Evolutionary conservation across 805 yeast species (phyloP).

Genomic region (Wickerhamiella slavikovae): DNA sequence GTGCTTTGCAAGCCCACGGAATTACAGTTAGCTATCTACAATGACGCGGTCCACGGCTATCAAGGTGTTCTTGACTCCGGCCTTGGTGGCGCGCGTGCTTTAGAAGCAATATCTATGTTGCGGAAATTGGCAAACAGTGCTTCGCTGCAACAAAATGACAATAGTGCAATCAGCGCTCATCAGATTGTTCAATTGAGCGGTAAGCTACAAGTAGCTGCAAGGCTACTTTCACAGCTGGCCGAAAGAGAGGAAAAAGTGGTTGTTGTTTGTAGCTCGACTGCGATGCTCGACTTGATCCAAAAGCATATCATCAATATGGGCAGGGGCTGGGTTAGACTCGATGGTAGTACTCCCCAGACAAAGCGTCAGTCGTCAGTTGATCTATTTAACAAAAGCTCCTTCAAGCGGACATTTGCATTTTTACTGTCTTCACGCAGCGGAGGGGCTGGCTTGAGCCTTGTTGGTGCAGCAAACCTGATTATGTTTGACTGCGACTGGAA

Average conservation of each 20-base stretch:
- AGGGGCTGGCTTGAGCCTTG: slow-evolving; percentile 75
- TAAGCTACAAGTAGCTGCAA: slow-evolving; percentile 38
- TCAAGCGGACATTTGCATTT: slow-evolving; percentile 32
- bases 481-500: slow-evolving; percentile 94
- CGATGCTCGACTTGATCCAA: slow-evolving; percentile 64
- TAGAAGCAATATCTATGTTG: slow-evolving; percentile 47
- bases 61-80: slow-evolving; percentile 16
- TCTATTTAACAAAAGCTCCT: slow-evolving; percentile 35
- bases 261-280: slow-evolving; percentile 70
- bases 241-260: slow-evolving; percentile 53
- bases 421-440: slow-evolving; percentile 80
- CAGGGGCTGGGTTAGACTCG: slow-evolving; percentile 41
- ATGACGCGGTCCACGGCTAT: not conserved
- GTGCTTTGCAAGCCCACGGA: slow-evolving; percentile 60
- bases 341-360: slow-evolving; percentile 62
- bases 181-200: slow-evolving; percentile 24
- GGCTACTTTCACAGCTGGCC: slow-evolving; percentile 29
- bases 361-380: slow-evolving; percentile 45
- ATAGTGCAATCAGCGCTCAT: slow-evolving; percentile 1
- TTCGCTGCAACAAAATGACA: not conserved
- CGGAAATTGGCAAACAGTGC: slow-evolving; percentile 79
- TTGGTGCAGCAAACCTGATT: slow-evolving; percentile 75
- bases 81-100: slow-evolving; percentile 16
- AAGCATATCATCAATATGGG: slow-evolving; percentile 28
- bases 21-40: slow-evolving; percentile 35